Base-by-base conservation (phyloP, 805 yeast species). In the Debaryomyces tyrocola region DNA sequence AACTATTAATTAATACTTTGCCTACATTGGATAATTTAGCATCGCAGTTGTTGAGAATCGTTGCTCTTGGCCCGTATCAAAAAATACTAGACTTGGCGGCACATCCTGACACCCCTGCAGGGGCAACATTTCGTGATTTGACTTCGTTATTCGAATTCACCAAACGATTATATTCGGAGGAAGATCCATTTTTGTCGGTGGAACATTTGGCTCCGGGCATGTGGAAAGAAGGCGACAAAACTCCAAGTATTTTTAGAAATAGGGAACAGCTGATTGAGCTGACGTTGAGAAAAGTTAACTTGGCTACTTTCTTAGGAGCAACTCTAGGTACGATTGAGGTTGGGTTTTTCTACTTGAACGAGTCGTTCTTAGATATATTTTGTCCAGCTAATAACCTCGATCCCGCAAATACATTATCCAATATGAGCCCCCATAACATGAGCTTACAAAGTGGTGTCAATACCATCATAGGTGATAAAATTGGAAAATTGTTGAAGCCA, bases 301-400 rank as follows among this genome's bases (percentile, higher is more conserved):
- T 94, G 52, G 88, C 96, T 0, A 90, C 96, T 0, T 94, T 90
- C 59, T 69, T 90, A 35, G 79, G 90, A n/a, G 94, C 97, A 0
- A 81, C 94, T 1, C 74, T 91, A 48, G 96, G 96, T 40, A 75
- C 88, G 14, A 78, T 87, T 43, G 94, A 89, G 50, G 85, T 88
- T 39, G 98, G 97, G 1, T 90, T 94, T 63, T 87, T 84, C 67
- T 83, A 85, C 58, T 75, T 94, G 52, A 88, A 94, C 64, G 90
- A 87, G 58, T 82, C 86, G 43, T 92, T 94, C 55, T 68, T 92
- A 46, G 91, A 86, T 49, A 87, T 90, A 1, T 91, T 94, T 61
- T 90, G 96, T 57, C 95, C 96, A 0, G 77, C 80, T 14, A 81
- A 82, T 66, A 74, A 69, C 49, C 60, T 80, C 44, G 80, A 78